Conservation (phyloP, 345 rosid genomes). For the Geranium brycei region DNA sequence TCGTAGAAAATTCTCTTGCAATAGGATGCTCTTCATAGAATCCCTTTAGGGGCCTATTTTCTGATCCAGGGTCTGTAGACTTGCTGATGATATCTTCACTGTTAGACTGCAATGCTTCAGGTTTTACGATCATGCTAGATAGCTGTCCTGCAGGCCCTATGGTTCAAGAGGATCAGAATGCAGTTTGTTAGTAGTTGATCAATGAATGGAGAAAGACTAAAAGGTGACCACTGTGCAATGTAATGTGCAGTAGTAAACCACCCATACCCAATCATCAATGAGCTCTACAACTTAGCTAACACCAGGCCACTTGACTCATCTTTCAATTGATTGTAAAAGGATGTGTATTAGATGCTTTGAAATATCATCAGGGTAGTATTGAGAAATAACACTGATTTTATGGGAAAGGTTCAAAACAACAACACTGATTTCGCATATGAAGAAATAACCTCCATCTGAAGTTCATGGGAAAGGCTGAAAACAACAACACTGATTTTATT, state of each 20-base stretch:
- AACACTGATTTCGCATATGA: too few relatives aligned
- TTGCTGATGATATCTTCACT: constrained; percentile 20
- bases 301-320: constrained; percentile 6
- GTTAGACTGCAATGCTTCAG: constrained; percentile 26
- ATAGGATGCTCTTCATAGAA: constrained; percentile 69
- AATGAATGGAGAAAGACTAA: constrained; percentile 5
- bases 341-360: too few relatives aligned
- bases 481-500: too few relatives aligned
- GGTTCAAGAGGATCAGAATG: constrained; percentile 14
- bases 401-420: too few relatives aligned
- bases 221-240: background rate
- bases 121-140: constrained; percentile 35
- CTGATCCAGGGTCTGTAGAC: constrained; percentile 26
- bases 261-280: background rate
- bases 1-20: constrained; percentile 33
- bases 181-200: constrained; percentile 10
- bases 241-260: too few relatives aligned
- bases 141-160: constrained; percentile 49
- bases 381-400: too few relatives aligned
- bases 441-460: too few relatives aligned
- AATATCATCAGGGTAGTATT: too few relatives aligned
- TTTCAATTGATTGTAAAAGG: constrained; percentile 1
- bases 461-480: too few relatives aligned
- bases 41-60: constrained; percentile 32
- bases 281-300: constrained; percentile 11